A percentile compares a stretch with the other conserved stretches of the same genome.
Conservation (phyloP, 1,139 yeast genomes). For the Magnusiomyces fungicola region DNA sequence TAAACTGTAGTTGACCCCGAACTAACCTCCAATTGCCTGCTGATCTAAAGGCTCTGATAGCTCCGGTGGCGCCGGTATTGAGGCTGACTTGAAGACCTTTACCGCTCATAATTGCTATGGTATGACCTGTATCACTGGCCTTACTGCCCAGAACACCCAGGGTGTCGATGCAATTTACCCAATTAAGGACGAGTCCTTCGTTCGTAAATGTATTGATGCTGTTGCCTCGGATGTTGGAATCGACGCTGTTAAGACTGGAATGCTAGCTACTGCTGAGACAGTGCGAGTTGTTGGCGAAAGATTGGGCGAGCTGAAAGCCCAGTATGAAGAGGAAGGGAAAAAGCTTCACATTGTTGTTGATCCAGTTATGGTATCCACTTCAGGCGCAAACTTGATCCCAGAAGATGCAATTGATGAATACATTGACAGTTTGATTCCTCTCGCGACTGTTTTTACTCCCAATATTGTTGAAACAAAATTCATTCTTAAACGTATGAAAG, state of each 20-base stretch:
- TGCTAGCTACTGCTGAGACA: constrained; percentile 57
- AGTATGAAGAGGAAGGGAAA: constrained; percentile 26
- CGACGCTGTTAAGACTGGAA: constrained; percentile 74
- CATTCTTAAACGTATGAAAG: constrained; percentile 22
- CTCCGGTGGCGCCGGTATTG: constrained; percentile 94
- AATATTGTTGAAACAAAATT: constrained; percentile 57
- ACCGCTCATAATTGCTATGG: constrained; percentile 76
- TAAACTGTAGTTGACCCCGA: background rate
- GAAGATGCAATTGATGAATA: constrained; percentile 41
- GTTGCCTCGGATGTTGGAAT: constrained; percentile 58
- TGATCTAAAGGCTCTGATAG: constrained; percentile 85
- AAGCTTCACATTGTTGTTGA: constrained; percentile 48
- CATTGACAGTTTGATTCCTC: constrained; percentile 42
- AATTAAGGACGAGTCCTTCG: constrained; percentile 39
- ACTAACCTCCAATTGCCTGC: no score
- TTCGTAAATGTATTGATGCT: constrained; percentile 44
- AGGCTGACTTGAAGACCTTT: constrained; percentile 83
- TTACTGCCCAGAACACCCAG: constrained; percentile 69
- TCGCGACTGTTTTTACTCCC: constrained; percentile 67
- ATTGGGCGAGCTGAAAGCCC: constrained; percentile 19
- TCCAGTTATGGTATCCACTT: constrained; percentile 78
- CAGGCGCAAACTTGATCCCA: constrained; percentile 55
- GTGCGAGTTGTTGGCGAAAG: constrained; percentile 41
- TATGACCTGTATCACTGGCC: constrained; percentile 68
- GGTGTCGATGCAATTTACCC: constrained; percentile 48